phyloP scores from a whole-genome alignment of 2,329 filamentous ascomycete genomes.

The Pseudocercospora musae region DNA sequence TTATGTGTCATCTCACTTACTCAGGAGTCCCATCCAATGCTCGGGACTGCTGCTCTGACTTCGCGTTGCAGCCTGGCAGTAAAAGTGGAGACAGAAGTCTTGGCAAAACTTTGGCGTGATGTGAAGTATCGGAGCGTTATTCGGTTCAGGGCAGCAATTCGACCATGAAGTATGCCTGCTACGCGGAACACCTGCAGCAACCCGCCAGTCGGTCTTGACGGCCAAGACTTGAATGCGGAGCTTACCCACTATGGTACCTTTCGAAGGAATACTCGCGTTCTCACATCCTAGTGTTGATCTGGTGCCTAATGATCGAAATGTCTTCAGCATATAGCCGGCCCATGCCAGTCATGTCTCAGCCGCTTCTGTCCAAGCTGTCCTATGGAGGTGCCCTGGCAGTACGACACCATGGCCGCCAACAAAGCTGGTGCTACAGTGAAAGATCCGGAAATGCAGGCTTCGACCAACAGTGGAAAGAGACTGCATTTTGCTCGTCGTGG shows the following conservation, averaged over 20 bases:
- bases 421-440: neutral
- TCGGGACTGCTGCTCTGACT: neutral
- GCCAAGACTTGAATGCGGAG: neutral
- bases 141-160: neutral
- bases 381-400: neutral
- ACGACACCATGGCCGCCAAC: neutral
- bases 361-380: neutral
- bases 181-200: neutral
- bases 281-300: neutral
- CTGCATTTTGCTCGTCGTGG: slow-evolving; percentile 1
- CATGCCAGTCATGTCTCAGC: neutral
- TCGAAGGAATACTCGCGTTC: neutral
- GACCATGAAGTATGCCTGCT: neutral
- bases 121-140: neutral
- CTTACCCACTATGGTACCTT: neutral
- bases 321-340: neutral
- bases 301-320: neutral
- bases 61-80: neutral
- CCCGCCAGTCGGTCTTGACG: neutral
- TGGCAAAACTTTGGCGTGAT: neutral
- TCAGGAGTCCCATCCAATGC: neutral
- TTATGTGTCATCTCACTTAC: no score
- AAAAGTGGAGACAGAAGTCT: neutral
- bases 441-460: neutral
- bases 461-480: neutral